phyloP scores from a whole-genome alignment of 2,329 filamentous ascomycete species.

The Apiospora rasikravindrae region DNA sequence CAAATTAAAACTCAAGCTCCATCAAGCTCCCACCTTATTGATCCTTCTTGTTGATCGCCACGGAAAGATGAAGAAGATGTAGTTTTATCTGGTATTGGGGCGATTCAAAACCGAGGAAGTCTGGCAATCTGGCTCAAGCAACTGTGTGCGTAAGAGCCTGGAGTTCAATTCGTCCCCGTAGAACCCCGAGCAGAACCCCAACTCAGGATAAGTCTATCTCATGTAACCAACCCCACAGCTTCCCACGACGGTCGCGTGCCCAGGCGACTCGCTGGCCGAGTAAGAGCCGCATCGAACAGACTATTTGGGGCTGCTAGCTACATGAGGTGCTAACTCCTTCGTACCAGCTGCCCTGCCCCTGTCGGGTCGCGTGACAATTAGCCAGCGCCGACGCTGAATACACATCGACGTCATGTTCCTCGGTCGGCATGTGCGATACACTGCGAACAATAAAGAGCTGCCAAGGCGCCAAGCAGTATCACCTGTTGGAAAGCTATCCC shows the following conservation, averaged over 20 bases:
- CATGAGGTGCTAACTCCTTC: not conserved
- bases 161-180: not conserved
- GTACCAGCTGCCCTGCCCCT: not conserved
- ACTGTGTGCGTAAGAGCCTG: not conserved
- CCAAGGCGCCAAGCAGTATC: constrained; percentile 1
- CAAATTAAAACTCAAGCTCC: not conserved
- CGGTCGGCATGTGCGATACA: not conserved
- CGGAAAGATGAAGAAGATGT: not conserved
- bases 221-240: not conserved
- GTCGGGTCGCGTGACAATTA: not conserved
- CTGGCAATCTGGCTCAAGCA: not conserved
- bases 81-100: not conserved
- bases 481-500: not conserved
- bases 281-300: not conserved
- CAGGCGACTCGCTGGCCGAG: not conserved
- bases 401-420: not conserved
- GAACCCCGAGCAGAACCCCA: not conserved
- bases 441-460: not conserved
- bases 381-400: not conserved
- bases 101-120: not conserved
- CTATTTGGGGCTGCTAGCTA: not conserved
- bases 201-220: not conserved
- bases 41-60: not conserved
- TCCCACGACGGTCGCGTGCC: not conserved
- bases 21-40: not conserved